Evolutionary conservation across 345 rosid genomes (phyloP).

Genomic region (Hibiscus mutabilis): DNA sequence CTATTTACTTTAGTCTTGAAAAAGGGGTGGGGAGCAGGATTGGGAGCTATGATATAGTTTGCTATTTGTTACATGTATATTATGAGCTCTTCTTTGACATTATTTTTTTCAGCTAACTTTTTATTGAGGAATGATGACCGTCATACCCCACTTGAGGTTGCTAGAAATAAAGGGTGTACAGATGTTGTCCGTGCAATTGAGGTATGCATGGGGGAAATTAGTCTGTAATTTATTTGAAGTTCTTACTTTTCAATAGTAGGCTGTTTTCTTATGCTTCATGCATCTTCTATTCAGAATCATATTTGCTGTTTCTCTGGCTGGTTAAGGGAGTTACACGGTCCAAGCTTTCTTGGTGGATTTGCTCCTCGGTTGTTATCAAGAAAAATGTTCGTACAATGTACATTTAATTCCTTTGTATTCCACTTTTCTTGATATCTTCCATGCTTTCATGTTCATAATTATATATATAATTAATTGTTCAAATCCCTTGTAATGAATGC

Average conservation of each 20-base stretch:
- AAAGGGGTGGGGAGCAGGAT: too few species aligned
- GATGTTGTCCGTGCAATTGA: conserved; percentile 40
- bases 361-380: conserved; percentile 37
- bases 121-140: conserved; percentile 48
- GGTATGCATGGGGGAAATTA: conserved; percentile 24
- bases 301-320: conserved; percentile 45
- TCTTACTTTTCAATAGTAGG: neutral
- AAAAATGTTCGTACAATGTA: conserved; percentile 31
- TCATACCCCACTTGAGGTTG: conserved; percentile 45
- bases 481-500: conserved; percentile 1
- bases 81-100: conserved; percentile 7
- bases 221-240: neutral
- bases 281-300: conserved; percentile 27
- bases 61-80: neutral
- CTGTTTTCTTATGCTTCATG: conserved; percentile 5
- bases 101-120: conserved; percentile 38
- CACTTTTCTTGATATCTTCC: conserved; percentile 1
- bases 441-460: neutral
- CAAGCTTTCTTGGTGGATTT: conserved; percentile 43
- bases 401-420: neutral
- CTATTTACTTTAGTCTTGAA: neutral
- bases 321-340: conserved; percentile 47
- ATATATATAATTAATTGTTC: neutral
- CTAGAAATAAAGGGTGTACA: conserved; percentile 34
- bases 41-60: neutral